phyloP scores from a whole-genome alignment of 768 basidiomycete genomes.

The Daedaleopsis sinensis region DNA sequence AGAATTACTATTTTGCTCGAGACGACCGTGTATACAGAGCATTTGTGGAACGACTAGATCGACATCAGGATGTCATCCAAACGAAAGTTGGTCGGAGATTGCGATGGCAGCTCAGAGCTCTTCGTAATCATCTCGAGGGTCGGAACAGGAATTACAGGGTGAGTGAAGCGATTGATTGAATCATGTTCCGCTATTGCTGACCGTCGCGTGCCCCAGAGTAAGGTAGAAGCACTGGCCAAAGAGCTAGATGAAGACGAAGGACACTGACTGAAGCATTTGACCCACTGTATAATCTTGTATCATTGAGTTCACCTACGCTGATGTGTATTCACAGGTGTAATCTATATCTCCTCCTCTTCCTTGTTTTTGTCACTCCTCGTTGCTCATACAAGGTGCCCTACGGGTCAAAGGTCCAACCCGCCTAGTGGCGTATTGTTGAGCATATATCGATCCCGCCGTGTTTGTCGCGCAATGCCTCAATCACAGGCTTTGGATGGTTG shows the following conservation, averaged over 20 bases:
- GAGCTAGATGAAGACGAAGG: constrained; percentile 70
- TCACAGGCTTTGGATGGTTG: background rate
- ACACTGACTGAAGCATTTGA: constrained; percentile 41
- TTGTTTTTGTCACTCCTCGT: background rate
- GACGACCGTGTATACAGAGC: constrained; percentile 85
- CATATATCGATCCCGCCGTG: constrained; percentile 22
- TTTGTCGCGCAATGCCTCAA: background rate
- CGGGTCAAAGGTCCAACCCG: constrained; percentile 32
- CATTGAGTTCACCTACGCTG: constrained; percentile 1
- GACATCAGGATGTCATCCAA: constrained; percentile 45
- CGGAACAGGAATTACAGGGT: constrained; percentile 69
- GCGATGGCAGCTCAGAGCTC: constrained; percentile 69
- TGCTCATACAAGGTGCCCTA: constrained; percentile 48
- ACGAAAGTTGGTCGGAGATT: constrained; percentile 55
- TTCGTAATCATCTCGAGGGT: constrained; percentile 67
- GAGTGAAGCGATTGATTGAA: constrained; percentile 27
- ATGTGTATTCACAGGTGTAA: constrained; percentile 9
- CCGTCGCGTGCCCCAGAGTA: constrained; percentile 47
- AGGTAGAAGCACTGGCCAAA: constrained; percentile 61
- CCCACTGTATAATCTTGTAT: background rate
- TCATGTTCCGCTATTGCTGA: background rate
- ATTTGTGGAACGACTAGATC: constrained; percentile 49
- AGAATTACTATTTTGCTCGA: constrained; percentile 93
- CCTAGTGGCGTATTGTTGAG: constrained; percentile 36
- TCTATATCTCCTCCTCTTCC: background rate